phyloP scores from a whole-genome alignment of 371 early-diverging fungal species.

The Rhizomucor pusillus region DNA sequence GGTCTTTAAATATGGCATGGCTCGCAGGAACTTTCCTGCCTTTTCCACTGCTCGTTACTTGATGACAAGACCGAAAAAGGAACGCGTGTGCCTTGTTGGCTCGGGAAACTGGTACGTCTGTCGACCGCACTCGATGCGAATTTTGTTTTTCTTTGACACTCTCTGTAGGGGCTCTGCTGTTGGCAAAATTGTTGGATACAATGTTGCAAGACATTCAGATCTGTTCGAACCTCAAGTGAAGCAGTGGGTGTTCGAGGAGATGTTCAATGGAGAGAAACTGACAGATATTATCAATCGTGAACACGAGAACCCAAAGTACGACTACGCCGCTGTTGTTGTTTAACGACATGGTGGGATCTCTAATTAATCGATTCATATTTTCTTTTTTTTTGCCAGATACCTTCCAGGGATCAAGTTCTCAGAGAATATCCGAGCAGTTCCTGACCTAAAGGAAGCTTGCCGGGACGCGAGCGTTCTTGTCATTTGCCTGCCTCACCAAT shows the following conservation, averaged over 20 bases:
- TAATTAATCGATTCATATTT: too few species aligned
- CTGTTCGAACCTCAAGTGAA: slow-evolving; percentile 78
- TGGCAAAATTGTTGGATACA: slow-evolving; percentile 91
- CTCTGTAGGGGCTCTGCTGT: slow-evolving; percentile 91
- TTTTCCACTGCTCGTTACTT: too few species aligned
- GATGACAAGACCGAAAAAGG: slow-evolving; percentile 25
- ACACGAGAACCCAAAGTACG: slow-evolving; percentile 93
- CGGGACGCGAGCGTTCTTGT: slow-evolving; percentile 86
- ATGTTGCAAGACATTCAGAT: slow-evolving; percentile 63
- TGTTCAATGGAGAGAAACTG: slow-evolving; percentile 77
- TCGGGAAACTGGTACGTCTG: slow-evolving; percentile 89
- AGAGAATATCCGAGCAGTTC: slow-evolving; percentile 80
- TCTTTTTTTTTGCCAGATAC: slow-evolving; percentile 50
- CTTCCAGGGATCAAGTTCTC: slow-evolving; percentile 92
- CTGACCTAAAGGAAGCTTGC: slow-evolving; percentile 78
- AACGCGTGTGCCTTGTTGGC: slow-evolving; percentile 88
- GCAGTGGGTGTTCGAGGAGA: slow-evolving; percentile 97
- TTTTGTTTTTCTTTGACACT: slow-evolving; percentile 9
- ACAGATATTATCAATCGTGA: slow-evolving; percentile 92
- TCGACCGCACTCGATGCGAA: background rate
- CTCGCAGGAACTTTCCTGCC: too few species aligned
- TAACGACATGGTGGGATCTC: too few species aligned
- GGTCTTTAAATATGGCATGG: too few species aligned
- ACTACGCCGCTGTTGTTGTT: too few species aligned
- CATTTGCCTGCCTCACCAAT: slow-evolving; percentile 98